Evolutionary conservation across 768 basidiomycete genomes (phyloP).

Genomic region (Hydnum rufescens): DNA sequence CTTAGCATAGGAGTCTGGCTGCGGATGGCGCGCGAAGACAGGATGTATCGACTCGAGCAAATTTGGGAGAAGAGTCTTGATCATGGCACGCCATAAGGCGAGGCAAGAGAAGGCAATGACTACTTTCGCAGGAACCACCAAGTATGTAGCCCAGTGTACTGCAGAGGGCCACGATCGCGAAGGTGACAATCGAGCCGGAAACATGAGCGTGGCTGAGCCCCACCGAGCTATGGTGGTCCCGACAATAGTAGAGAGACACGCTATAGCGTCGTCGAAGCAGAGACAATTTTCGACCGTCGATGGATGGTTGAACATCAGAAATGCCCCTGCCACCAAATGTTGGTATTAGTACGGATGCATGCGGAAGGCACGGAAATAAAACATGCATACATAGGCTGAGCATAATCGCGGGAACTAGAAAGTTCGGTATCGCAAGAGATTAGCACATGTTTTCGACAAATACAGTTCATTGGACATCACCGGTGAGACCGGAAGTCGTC

Average conservation of each 20-base stretch:
- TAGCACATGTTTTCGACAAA: neutral
- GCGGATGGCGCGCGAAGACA: too few species aligned
- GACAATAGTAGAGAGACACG: constrained; percentile 68
- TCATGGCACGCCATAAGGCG: constrained; percentile 66
- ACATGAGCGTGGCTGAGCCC: constrained; percentile 22
- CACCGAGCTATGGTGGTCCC: constrained; percentile 54
- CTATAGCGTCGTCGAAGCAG: constrained; percentile 95
- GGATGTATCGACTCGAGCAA: neutral
- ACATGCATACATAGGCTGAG: too few species aligned
- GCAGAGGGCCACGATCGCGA: too few species aligned
- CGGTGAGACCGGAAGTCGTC: constrained; percentile 14
- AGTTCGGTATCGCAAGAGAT: constrained; percentile 23
- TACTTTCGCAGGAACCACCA: constrained; percentile 19
- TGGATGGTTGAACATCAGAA: constrained; percentile 69
- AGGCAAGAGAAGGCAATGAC: constrained; percentile 42
- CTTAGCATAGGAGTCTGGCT: too few species aligned
- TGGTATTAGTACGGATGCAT: too few species aligned
- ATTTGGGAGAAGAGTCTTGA: neutral
- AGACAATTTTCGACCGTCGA: constrained; percentile 94
- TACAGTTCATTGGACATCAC: constrained; percentile 10
- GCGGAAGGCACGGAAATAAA: too few species aligned
- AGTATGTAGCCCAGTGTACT: constrained; percentile 9
- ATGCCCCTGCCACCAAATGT: constrained; percentile 17
- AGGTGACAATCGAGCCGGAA: neutral
- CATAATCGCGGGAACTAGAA: constrained; percentile 12